Evolutionary conservation across 202 grass and related monocot genomes (phyloP), one percentile per base, ranked within the genome.

Genomic region (Brachypodium distachyon): DNA sequence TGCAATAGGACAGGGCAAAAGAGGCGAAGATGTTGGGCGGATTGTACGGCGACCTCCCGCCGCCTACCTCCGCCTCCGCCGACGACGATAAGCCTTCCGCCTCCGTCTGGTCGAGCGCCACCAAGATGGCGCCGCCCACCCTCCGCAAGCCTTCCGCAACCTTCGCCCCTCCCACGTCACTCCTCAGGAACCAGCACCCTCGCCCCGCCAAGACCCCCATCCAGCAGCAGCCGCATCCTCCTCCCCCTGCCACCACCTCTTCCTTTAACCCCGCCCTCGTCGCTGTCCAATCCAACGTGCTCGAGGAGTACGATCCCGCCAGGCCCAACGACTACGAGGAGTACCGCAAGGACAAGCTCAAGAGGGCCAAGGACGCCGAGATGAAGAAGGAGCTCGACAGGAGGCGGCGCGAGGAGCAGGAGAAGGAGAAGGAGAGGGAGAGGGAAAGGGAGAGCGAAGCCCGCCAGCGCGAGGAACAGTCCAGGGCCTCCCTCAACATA

Each of bases 311-410:
- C 71, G 96, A 99, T 84, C 96, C 96, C 23, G 89, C 91, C 21
- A 87, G 77, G 86, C 96, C 91, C 61, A 99, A 99, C 80, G 92
- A 99, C 87, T 99, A 99, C 72, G 92, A 99, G 72, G 87, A 95
- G 26, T 95, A 95, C 60, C 89, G 65, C 70, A 92, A 80, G 74
- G 89, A 98, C 17, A 99, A 92, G 87, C 93, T 95, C 70, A 82
- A 76, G 74, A 70, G 85, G 46, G 85, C 91, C 74, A 87, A 84
- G 73, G 96, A 99, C 65, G 85, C 80, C 10, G 91, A 95, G 80
- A 86, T 91, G 74, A 90, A 67, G 38, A 86, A 89, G 73, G 95
- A 98, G 77, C 78, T 98, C 3, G 91, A 94, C 60, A 76, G 84
- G 54, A 73, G 85, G 65, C 87, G 89, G 5, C 84, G 73, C 0